Base-by-base conservation (phyloP, 257 asterid species). In the Echium plantagineum region DNA sequence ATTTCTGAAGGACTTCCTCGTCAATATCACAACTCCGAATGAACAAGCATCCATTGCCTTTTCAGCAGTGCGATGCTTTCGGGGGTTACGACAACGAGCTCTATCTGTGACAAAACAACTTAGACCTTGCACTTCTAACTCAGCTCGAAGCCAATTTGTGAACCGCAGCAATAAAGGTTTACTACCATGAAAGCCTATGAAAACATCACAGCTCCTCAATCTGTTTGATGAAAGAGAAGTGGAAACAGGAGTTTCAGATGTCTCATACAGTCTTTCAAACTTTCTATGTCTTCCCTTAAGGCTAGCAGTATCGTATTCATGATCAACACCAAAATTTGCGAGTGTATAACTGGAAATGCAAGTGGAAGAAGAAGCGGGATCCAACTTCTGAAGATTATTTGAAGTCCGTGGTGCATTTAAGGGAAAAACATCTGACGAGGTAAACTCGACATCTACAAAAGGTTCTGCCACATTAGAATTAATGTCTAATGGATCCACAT, bases 131-230 rank as follows among this genome's bases (percentile, higher is more conserved):
- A 68, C 81, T 71, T 89, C 95, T 60, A 89, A 63, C 78, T 89
- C 97, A 7, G 95, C 89, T 17, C 85, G 89, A 52, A 89, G 91
- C 95, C 97, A 89, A 62, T 89, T 86, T 24, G 82, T 76, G 66
- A 89, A 89, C 53, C 89, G 68, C 48, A 77, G 78, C 70, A 85
- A 57, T 60, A 77, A 64, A 8, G 91, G 80, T 70, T 85, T 89
- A 57, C 83, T 76, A 31, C 97, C 94, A 47, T 85, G 87, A 42
- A 89, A 85, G 57, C 94, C 97, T 21, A 89, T 85, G 75, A 80
- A 89, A 73, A 89, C 94, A 2, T 89, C 97, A 59, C 90, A 83
- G 62, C 87, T 82, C 65, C 89, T 80, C 67, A 83, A 64, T 64
- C 85, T 76, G 71, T 78, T 83, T 15, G 82, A 28, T 6, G 32